These are phyloP conservation scores for Hamigera avellanea DNA, from an alignment of 495 filamentous ascomycete species.

Conservation along the genomic window DNA sequence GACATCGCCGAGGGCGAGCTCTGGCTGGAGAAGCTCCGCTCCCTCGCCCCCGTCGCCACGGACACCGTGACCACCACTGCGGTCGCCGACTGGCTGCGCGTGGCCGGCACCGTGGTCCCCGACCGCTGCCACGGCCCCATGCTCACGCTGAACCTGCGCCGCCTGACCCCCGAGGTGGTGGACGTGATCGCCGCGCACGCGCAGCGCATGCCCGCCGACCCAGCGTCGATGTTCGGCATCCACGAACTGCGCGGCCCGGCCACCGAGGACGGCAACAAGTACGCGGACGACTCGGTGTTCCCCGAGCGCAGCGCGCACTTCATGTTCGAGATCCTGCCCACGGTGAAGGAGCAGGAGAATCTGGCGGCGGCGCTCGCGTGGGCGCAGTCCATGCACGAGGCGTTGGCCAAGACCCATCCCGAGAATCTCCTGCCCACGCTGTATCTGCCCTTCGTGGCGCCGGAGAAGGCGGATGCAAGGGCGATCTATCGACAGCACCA, in stretches of 20 bases:
- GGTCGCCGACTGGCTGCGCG: conserved; percentile 9
- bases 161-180: conserved; percentile 11
- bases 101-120: conserved; percentile 8
- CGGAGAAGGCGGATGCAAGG: too few species aligned
- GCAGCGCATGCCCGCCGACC: conserved; percentile 13
- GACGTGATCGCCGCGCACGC: conserved; percentile 11
- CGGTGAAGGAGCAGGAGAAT: background rate
- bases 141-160: conserved; percentile 12
- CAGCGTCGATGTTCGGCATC: conserved; percentile 14
- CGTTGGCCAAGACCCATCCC: conserved; percentile 5
- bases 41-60: conserved; percentile 11
- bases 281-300: conserved; percentile 15
- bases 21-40: conserved; percentile 19
- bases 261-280: background rate
- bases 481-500: too few species aligned
- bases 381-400: conserved; percentile 10
- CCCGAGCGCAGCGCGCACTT: conserved; percentile 21
- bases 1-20: conserved; percentile 14
- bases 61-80: conserved; percentile 18
- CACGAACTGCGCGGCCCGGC: conserved; percentile 20
- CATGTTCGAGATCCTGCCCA: conserved; percentile 24
- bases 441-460: conserved; percentile 8
- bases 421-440: conserved; percentile 14
- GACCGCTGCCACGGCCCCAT: conserved; percentile 9
- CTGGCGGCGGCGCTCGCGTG: conserved; percentile 10